Base-by-base conservation (phyloP, 2,329 filamentous ascomycete species). In the Xylaria sp. region DNA sequence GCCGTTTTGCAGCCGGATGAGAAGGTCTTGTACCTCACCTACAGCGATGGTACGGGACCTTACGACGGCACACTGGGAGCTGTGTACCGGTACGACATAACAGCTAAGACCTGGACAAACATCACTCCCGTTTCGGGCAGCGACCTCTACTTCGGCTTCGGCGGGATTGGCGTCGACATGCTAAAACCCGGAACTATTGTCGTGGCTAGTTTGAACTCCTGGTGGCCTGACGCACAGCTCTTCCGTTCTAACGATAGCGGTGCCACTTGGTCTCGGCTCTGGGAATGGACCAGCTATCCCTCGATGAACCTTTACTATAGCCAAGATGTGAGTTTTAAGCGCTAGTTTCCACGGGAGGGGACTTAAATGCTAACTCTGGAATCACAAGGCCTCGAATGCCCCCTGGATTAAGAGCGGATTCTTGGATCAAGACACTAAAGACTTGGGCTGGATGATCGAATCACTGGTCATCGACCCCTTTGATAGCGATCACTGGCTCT, bases 361-460 rank as follows among this genome's bases (percentile, higher is more conserved):
- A 6, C 6, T 23, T 4, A 2, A 12, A 44, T 66, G 37, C 68
- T 71, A 55, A 68, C 60, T 20, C 3, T 28, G 32, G 51, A 18
- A 6, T 44, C 23, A 12, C 2, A 55, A 78, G 66, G 81, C 83
- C 1, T 76, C 82, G 0, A 83, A 84, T 39, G 86, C 86, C 0
- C 87, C 87, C 0, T 89, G 87, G 86, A 82, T 88, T 63, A 80
- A 84, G 72, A 81, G 83, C 25, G 80, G 82, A n/a, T 85, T 85
- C 64, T 76, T 86, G 18, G 81, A 83, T 2, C 75, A 76, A 7
- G 84, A 86, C 65, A 81, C 80, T 15, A 86, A 87, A 78, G 81
- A 81, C 37, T 77, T 89, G 3, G 88, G 88, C 0, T 89, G 87
- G 87, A 89, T 89, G 88, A 86, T 89, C 9, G 88, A 89, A 73